Evolutionary conservation across 257 asterid genomes (phyloP).

Genomic region (Nicotiana tabacum): DNA sequence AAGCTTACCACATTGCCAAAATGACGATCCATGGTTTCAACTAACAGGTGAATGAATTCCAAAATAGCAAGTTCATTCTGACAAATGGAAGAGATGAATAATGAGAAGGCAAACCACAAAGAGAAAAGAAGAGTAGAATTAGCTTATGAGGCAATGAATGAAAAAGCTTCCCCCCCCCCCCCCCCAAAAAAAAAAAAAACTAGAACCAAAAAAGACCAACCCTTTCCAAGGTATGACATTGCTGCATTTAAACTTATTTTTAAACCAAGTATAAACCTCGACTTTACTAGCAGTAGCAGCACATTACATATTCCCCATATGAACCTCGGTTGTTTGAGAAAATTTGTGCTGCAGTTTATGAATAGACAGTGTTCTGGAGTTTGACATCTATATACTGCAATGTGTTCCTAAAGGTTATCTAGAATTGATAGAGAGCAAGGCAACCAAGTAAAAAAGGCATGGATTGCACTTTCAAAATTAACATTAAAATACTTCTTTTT

Average conservation of each 20-base stretch:
- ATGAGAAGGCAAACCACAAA: neutral
- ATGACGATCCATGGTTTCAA: slow-evolving; percentile 99
- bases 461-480: no score
- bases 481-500: no score
- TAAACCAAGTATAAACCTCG: neutral
- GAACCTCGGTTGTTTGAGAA: no score
- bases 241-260: neutral
- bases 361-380: no score
- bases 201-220: neutral
- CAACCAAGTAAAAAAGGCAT: no score
- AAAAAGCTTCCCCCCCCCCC: neutral
- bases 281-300: neutral
- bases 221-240: neutral
- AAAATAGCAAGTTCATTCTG: slow-evolving; percentile 96
- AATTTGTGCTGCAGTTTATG: no score
- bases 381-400: no score
- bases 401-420: no score
- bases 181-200: no score
- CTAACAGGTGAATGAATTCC: slow-evolving; percentile 92
- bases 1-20: slow-evolving; percentile 89
- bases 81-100: slow-evolving; percentile 12
- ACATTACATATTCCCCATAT: no score
- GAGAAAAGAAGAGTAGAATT: neutral
- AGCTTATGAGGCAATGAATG: neutral
- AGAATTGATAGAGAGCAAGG: no score